Conservation (phyloP, 1,139 yeast genomes). For the Kazachstania sp. region DNA sequence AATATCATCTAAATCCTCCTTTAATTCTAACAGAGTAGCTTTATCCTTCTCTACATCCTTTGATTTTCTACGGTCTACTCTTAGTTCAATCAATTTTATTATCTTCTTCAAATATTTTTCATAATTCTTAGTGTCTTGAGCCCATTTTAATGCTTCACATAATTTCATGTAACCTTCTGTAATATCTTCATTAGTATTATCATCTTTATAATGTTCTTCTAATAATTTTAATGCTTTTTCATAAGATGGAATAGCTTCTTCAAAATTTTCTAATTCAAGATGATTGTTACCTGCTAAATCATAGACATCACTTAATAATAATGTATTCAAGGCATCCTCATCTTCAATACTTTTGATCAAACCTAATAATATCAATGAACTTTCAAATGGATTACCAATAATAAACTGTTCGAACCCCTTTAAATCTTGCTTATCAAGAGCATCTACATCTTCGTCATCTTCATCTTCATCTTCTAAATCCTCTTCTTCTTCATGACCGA, state of each 20-base stretch:
- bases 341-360: not conserved
- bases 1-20: constrained; percentile 42
- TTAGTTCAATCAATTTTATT: constrained; percentile 46
- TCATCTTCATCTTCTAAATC: constrained; percentile 28
- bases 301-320: constrained; percentile 64
- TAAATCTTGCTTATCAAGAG: constrained; percentile 26
- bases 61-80: constrained; percentile 11
- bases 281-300: constrained; percentile 83
- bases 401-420: constrained; percentile 4
- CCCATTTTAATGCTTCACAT: constrained; percentile 17
- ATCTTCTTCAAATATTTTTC: constrained; percentile 25
- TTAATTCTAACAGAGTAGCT: constrained; percentile 27
- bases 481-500: constrained; percentile 44
- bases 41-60: constrained; percentile 19
- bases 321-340: constrained; percentile 33
- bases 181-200: constrained; percentile 39
- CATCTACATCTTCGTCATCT: constrained; percentile 33
- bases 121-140: constrained; percentile 3
- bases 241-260: constrained; percentile 13
- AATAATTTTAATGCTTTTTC: constrained; percentile 10
- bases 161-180: constrained; percentile 73
- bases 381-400: constrained; percentile 4
- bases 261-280: constrained; percentile 33
- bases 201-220: not conserved
- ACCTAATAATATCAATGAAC: not conserved